These are phyloP conservation scores for Biscogniauxia sp. DNA, from an alignment of 2,329 filamentous ascomycete species.

Conservation along the genomic window DNA sequence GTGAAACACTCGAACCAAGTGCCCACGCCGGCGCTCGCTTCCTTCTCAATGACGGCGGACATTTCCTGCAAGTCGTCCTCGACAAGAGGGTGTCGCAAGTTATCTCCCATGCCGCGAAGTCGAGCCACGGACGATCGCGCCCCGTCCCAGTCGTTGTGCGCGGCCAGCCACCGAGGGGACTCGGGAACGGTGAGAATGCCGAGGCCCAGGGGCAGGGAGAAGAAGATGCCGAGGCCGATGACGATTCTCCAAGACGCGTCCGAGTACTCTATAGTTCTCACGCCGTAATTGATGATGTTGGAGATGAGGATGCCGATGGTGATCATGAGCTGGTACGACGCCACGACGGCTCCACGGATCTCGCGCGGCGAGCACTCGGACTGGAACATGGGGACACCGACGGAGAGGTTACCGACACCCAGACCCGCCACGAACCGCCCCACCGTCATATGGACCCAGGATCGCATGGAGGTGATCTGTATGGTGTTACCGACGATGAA, in stretches of 20 bases:
- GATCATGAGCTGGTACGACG: constrained; percentile 72
- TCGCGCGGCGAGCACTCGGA: constrained; percentile 60
- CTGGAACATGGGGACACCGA: constrained; percentile 67
- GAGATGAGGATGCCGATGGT: constrained; percentile 65
- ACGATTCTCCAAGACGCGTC: constrained; percentile 61
- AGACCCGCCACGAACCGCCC: constrained; percentile 66
- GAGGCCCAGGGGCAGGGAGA: constrained; percentile 49
- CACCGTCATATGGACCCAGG: constrained; percentile 65
- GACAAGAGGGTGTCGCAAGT: constrained; percentile 43
- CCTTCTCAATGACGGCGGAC: constrained; percentile 44
- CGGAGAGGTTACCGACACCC: constrained; percentile 64
- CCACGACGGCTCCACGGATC: constrained; percentile 63
- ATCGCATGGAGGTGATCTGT: constrained; percentile 57
- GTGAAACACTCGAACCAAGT: constrained; percentile 62
- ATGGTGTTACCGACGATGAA: constrained; percentile 65
- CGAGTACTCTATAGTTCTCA: constrained; percentile 40
- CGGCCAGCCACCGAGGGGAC: constrained; percentile 56
- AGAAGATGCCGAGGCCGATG: constrained; percentile 54
- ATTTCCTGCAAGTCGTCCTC: constrained; percentile 55
- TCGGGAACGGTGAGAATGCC: constrained; percentile 56
- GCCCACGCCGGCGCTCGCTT: constrained; percentile 43
- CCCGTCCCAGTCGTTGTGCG: constrained; percentile 44
- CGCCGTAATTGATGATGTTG: constrained; percentile 54
- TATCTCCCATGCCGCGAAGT: constrained; percentile 50
- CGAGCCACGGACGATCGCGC: constrained; percentile 51